A percentile compares a stretch with the other conserved stretches of the same genome.
phyloP scores from a whole-genome alignment of 768 basidiomycete genomes.

The Cystofilobasidium capitatum region DNA sequence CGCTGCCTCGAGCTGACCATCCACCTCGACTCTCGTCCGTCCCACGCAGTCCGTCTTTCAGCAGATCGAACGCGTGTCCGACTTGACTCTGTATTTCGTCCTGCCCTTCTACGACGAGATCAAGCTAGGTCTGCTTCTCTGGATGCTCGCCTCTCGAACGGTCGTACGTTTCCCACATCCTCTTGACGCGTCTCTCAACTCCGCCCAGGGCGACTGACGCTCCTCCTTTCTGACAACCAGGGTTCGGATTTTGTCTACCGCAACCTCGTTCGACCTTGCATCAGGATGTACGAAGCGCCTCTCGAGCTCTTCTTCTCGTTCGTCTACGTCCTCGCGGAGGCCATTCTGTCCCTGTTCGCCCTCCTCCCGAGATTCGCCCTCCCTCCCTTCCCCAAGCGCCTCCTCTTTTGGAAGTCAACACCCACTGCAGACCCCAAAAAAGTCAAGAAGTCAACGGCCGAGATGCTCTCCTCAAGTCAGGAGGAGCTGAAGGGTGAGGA shows the following conservation, averaged over 20 bases:
- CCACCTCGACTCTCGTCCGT: not conserved
- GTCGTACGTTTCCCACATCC: not conserved
- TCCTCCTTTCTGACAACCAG: not conserved
- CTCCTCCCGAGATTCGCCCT: not conserved
- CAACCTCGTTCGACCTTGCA: not conserved
- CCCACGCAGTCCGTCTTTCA: not conserved
- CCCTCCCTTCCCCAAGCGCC: not conserved
- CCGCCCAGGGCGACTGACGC: not conserved
- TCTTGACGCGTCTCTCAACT: not conserved
- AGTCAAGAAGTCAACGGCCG: not conserved
- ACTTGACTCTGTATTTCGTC: conserved; percentile 13
- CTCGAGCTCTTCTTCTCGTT: conserved; percentile 24
- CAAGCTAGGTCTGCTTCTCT: conserved; percentile 16
- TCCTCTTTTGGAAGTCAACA: not conserved
- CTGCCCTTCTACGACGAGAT: conserved; percentile 18
- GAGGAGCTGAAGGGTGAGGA: not conserved
- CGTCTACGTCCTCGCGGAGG: conserved; percentile 15
- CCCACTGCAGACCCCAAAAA: too few species aligned
- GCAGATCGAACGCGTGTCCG: not conserved
- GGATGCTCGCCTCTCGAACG: conserved; percentile 9
- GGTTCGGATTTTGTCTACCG: conserved; percentile 12
- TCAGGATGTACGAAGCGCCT: not conserved
- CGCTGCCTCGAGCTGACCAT: not conserved
- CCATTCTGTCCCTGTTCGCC: not conserved
- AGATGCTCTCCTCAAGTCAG: not conserved